Conservation (phyloP, 108 stramenopile genomes). For the Conticribra weissflogii region DNA sequence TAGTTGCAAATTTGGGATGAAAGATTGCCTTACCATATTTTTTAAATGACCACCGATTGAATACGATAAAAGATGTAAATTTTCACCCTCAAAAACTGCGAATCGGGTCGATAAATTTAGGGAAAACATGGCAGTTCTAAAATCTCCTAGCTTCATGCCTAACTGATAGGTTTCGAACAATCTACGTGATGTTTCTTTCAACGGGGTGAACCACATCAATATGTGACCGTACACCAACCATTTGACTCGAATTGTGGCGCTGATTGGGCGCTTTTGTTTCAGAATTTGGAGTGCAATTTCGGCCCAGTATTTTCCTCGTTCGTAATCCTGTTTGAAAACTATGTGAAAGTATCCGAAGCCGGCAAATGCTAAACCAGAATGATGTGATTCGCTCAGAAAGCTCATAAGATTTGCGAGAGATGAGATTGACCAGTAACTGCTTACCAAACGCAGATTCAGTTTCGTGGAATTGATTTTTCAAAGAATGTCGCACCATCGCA, state of each 20-base stretch:
- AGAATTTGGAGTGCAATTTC: neutral
- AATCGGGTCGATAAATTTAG: neutral
- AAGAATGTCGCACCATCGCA: slow-evolving; percentile 10
- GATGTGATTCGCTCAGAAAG: no score
- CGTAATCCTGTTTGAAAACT: neutral
- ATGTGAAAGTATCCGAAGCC: neutral
- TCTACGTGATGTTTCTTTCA: neutral
- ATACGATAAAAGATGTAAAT: neutral
- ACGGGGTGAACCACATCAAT: neutral
- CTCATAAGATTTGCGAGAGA: no score
- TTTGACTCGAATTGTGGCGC: neutral
- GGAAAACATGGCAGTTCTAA: neutral
- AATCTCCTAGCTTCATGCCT: neutral
- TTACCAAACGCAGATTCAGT: neutral
- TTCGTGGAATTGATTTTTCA: slow-evolving; percentile 3
- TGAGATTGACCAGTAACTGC: no score
- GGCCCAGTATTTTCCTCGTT: neutral
- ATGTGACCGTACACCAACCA: neutral
- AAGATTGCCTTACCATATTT: neutral
- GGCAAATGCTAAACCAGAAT: neutral
- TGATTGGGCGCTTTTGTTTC: neutral
- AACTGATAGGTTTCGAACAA: neutral
- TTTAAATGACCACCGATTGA: neutral
- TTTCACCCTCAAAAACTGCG: neutral
- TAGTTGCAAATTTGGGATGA: neutral